Evolutionary conservation across 352 stramenopile genomes (phyloP), one percentile per base, ranked within the genome.

Genomic region (Phytopythium ostracodes): DNA sequence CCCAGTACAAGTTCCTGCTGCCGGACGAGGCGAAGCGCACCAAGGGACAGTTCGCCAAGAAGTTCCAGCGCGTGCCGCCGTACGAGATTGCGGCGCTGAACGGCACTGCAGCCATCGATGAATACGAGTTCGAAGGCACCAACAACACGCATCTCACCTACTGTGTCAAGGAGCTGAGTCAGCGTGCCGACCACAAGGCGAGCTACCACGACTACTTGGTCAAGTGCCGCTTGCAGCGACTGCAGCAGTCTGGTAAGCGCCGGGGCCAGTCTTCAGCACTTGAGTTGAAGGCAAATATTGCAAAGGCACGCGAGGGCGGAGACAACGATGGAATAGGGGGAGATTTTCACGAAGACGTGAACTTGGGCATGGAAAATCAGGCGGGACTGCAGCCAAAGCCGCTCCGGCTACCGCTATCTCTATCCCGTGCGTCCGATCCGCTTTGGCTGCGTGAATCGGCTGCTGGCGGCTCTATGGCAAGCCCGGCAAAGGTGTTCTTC

Each of bases 1-100:
- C 85, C 5, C 81, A 91, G 63, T 97, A 88, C 69, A 97, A 97
- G 62, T 97, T 97, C 36, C 64, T 97, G n/a, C 64, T 91, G 7
- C 68, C 79, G 1, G 87, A 94, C 1, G 78, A 94, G 52, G 81
- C 83, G 0, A 88, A 85, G 44, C 55, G 67, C 15, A 85, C 73
- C 2, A 91, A 86, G 56, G 81, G 76, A 7, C 77, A 70, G 44
- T 64, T 89, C 14, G 78, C 67, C 1, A 63, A 63, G 9, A 65
- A 66, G 17, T 95, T 88, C 31, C 64, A 80, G 14, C 80, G 85
- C 14, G 73, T 91, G 40, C 62, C 83, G n/a, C 72, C 81, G 46
- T 91, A 84, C 27, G 82, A 92, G 50, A 35, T 73, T 0, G 79
- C 84, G 8, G 83, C 77, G 1, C 55, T 86, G 27, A 90, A 91